A percentile compares a stretch with the other conserved stretches of the same genome.
Evolutionary conservation across 2,329 filamentous ascomycete genomes (phyloP).

Genomic region (Exophiala bonariae): DNA sequence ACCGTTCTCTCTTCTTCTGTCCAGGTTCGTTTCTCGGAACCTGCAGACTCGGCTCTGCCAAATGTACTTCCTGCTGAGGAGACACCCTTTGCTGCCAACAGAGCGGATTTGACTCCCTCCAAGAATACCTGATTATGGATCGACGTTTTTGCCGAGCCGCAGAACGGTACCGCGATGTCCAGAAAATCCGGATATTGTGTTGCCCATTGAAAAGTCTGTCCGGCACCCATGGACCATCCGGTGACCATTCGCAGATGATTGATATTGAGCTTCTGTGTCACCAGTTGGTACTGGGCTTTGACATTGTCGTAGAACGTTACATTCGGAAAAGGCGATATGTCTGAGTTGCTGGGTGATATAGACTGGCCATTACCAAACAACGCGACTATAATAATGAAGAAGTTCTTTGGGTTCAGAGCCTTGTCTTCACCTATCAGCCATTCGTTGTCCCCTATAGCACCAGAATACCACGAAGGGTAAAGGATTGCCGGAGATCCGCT

Average conservation of each 20-base stretch:
- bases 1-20: slow-evolving; percentile 52
- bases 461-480: slow-evolving; percentile 77
- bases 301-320: slow-evolving; percentile 70
- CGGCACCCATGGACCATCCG: slow-evolving; percentile 72
- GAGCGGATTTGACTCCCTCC: slow-evolving; percentile 61
- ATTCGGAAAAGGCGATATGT: slow-evolving; percentile 59
- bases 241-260: slow-evolving; percentile 62
- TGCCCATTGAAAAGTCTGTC: slow-evolving; percentile 65
- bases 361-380: slow-evolving; percentile 71
- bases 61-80: slow-evolving; percentile 53
- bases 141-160: slow-evolving; percentile 63
- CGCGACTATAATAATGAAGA: slow-evolving; percentile 68
- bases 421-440: slow-evolving; percentile 71
- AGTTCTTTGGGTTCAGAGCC: slow-evolving; percentile 63
- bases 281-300: slow-evolving; percentile 62
- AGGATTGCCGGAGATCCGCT: slow-evolving; percentile 64
- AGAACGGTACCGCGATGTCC: slow-evolving; percentile 66
- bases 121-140: slow-evolving; percentile 69
- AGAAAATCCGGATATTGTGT: slow-evolving; percentile 65
- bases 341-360: slow-evolving; percentile 65
- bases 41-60: slow-evolving; percentile 41
- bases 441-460: slow-evolving; percentile 68
- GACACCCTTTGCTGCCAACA: slow-evolving; percentile 59
- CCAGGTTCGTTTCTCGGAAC: slow-evolving; percentile 47
- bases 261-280: slow-evolving; percentile 64